Percentiles rank a stretch among this genome's conserved stretches.
Conservation (phyloP, 1,284 basidiomycete species). For the Cryptococcus floricola region DNA sequence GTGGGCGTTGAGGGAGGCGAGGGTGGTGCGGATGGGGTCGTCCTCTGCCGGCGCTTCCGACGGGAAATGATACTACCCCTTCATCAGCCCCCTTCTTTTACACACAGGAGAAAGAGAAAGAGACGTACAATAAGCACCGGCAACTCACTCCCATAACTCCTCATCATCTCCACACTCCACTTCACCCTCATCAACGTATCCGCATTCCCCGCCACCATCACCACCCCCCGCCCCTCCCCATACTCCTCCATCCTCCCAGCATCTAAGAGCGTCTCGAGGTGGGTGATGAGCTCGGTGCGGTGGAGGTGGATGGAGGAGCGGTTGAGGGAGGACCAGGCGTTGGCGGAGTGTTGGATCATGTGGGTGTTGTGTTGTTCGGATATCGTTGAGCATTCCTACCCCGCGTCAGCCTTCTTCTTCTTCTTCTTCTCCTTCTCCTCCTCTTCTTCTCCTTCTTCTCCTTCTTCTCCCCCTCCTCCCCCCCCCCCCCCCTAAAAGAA, state of each 20-base stretch:
- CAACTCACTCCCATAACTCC: conserved; percentile 40
- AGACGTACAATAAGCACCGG: conserved; percentile 48
- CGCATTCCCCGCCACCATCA: conserved; percentile 54
- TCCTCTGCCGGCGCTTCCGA: conserved; percentile 45
- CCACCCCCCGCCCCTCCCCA: conserved; percentile 48
- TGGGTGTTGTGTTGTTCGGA: conserved; percentile 45
- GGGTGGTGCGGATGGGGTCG: conserved; percentile 38
- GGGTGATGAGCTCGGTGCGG: conserved; percentile 43
- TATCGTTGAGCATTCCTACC: conserved; percentile 40
- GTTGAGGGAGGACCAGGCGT: conserved; percentile 46
- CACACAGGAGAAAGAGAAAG: not conserved
- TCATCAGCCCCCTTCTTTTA: not conserved
- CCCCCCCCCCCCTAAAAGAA: no score
- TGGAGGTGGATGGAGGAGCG: conserved; percentile 34
- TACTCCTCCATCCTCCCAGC: conserved; percentile 20
- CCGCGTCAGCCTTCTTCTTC: not conserved
- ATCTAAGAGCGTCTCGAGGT: conserved; percentile 35
- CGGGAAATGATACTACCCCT: conserved; percentile 48
- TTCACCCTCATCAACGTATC: conserved; percentile 51
- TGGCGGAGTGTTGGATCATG: conserved; percentile 42
- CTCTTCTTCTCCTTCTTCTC: no score
- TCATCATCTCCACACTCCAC: conserved; percentile 47
- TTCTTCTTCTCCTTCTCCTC: no score
- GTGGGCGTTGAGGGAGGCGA: conserved; percentile 43
- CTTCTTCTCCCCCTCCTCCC: no score